Percentiles rank a stretch among this genome's conserved stretches.
These are phyloP conservation scores for Mucor circinelloides DNA, from an alignment of 371 early-diverging fungal species.

Conservation along the genomic window DNA sequence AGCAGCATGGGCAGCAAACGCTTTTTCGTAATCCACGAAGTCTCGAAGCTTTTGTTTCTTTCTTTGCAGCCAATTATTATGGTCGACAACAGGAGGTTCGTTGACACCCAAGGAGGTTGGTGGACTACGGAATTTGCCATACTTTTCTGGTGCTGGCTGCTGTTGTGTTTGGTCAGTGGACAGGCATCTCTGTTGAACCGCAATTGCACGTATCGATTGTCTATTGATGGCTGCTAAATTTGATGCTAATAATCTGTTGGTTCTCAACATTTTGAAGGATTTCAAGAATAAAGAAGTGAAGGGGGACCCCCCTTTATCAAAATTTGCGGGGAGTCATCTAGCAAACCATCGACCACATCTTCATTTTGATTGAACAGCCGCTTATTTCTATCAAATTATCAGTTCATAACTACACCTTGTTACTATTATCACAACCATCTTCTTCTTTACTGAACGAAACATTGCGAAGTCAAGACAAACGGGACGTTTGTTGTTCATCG, in stretches of 20 bases:
- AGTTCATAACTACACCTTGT: background rate
- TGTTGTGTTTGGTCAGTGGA: slow-evolving; percentile 8
- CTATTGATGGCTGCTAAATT: background rate
- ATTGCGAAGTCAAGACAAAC: background rate
- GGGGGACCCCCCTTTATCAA: background rate
- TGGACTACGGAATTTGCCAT: slow-evolving; percentile 30
- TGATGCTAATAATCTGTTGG: background rate
- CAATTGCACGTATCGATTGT: background rate
- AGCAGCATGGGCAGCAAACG: slow-evolving; percentile 53
- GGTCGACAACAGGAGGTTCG: slow-evolving; percentile 47
- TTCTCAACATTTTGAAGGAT: background rate
- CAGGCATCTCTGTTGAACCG: slow-evolving; percentile 2
- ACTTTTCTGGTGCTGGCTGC: slow-evolving; percentile 15
- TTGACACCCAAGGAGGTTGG: slow-evolving; percentile 38
- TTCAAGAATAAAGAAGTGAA: background rate
- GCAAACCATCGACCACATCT: background rate
- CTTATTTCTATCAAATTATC: background rate
- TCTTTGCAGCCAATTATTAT: slow-evolving; percentile 38
- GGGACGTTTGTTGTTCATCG: background rate
- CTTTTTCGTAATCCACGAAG: slow-evolving; percentile 53
- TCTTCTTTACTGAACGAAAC: background rate
- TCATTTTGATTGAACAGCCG: background rate
- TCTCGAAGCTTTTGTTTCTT: slow-evolving; percentile 47
- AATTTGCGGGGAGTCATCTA: background rate
- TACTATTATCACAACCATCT: background rate